Conservation (phyloP, 1,284 basidiomycete genomes). For the Salmacisia buchloeana region DNA sequence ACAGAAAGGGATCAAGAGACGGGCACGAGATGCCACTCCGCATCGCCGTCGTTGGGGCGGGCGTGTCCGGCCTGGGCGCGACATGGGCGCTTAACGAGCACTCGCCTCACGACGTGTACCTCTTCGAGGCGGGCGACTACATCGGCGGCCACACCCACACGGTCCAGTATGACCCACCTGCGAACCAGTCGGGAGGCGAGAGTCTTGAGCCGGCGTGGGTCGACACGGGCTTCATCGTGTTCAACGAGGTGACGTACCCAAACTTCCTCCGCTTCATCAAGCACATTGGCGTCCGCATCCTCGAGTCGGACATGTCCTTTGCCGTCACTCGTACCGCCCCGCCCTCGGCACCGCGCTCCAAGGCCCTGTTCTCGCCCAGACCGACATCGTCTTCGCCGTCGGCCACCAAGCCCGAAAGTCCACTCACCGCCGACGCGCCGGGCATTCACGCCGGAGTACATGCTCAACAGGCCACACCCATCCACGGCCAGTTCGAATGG, state of each 20-base stretch:
- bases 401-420: background rate
- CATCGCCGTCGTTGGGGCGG: conserved; percentile 72
- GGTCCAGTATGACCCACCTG: conserved; percentile 59
- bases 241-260: conserved; percentile 72
- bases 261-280: conserved; percentile 71
- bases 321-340: conserved; percentile 53
- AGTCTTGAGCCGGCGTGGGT: conserved; percentile 52
- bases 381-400: background rate
- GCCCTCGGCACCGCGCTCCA: background rate
- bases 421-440: background rate
- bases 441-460: background rate
- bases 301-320: conserved; percentile 72
- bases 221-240: conserved; percentile 54
- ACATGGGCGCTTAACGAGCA: conserved; percentile 76
- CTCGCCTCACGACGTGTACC: conserved; percentile 70
- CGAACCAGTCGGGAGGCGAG: conserved; percentile 53
- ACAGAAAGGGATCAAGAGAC: background rate
- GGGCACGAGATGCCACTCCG: conserved; percentile 42
- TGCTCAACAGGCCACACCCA: background rate
- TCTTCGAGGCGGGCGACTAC: conserved; percentile 67
- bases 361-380: background rate
- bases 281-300: conserved; percentile 57
- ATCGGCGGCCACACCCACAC: conserved; percentile 77
- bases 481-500: conserved; percentile 31
- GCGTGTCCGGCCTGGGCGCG: conserved; percentile 69